These are phyloP conservation scores for Solanum clarkiae DNA, from an alignment of 257 asterid genomes.

Conservation along the genomic window DNA sequence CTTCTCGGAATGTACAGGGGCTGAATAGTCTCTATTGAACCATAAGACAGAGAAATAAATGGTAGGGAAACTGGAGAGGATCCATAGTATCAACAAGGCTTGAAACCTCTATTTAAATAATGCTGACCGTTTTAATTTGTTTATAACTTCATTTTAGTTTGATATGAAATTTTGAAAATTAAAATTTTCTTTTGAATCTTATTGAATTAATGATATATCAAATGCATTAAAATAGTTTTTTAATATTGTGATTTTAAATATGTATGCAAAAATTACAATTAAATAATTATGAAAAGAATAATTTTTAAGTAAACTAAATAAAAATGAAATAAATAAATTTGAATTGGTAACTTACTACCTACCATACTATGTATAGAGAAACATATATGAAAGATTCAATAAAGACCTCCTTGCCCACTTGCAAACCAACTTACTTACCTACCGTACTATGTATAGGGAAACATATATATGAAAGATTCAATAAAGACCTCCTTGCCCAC, in stretches of 20 bases:
- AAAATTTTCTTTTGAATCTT: too few species aligned
- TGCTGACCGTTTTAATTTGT: neutral
- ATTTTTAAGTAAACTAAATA: too few species aligned
- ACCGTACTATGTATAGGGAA: neutral
- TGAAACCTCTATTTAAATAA: neutral
- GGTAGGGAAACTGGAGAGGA: neutral
- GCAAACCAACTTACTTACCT: constrained; percentile 3
- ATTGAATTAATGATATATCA: too few species aligned
- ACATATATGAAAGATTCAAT: neutral
- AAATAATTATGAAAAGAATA: too few species aligned
- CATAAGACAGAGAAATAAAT: neutral
- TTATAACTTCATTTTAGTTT: too few species aligned
- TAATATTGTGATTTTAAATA: too few species aligned
- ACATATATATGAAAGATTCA: neutral
- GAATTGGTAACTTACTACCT: neutral
- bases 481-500: constrained; percentile 26
- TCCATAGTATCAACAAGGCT: neutral
- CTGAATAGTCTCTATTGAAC: neutral
- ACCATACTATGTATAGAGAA: neutral
- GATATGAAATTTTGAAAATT: too few species aligned
- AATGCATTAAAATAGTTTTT: too few species aligned
- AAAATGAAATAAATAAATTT: neutral
- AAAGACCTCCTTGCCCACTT: constrained; percentile 31
- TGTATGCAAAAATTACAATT: too few species aligned
- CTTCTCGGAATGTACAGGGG: neutral